Evolutionary conservation across 1,139 yeast genomes (phyloP).

Genomic region (Candida neerlandica): DNA sequence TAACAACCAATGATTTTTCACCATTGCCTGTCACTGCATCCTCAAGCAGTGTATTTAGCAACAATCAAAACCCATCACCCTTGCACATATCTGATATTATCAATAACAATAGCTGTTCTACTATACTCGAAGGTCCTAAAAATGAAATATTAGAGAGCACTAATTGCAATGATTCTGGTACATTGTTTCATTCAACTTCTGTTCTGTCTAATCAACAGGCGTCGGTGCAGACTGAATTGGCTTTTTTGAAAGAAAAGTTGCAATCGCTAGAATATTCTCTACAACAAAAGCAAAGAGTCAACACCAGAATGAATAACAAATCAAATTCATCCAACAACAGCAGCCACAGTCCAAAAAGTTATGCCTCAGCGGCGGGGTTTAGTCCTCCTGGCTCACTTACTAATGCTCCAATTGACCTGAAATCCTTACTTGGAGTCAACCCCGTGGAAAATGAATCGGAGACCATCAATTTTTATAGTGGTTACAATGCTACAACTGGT

Average conservation of each 20-base stretch:
- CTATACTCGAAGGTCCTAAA: not conserved
- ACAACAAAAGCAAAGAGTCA: slow-evolving; percentile 1
- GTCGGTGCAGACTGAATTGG: slow-evolving; percentile 21
- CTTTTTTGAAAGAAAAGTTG: slow-evolving; percentile 20
- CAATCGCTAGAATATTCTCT: slow-evolving; percentile 16
- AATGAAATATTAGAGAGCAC: not conserved
- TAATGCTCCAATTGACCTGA: slow-evolving; percentile 7
- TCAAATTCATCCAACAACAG: not conserved
- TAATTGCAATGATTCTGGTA: not conserved
- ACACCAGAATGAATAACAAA: not conserved
- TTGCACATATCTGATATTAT: not conserved
- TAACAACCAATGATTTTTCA: not conserved
- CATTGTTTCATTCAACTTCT: not conserved
- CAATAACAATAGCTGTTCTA: not conserved
- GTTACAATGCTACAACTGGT: slow-evolving; percentile 29
- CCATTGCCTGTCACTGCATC: not conserved
- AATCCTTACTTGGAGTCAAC: slow-evolving; percentile 14
- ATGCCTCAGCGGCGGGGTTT: not conserved
- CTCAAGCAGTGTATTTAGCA: not conserved
- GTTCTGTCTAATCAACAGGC: not conserved
- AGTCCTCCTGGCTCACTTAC: slow-evolving; percentile 5
- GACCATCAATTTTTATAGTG: slow-evolving; percentile 34
- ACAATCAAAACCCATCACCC: not conserved
- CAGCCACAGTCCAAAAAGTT: slow-evolving; percentile 2
- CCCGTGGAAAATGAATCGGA: slow-evolving; percentile 23